These are phyloP conservation scores for Chlamydomonas urium DNA, from an alignment of 139 green algal genomes.

Conservation along the genomic window DNA sequence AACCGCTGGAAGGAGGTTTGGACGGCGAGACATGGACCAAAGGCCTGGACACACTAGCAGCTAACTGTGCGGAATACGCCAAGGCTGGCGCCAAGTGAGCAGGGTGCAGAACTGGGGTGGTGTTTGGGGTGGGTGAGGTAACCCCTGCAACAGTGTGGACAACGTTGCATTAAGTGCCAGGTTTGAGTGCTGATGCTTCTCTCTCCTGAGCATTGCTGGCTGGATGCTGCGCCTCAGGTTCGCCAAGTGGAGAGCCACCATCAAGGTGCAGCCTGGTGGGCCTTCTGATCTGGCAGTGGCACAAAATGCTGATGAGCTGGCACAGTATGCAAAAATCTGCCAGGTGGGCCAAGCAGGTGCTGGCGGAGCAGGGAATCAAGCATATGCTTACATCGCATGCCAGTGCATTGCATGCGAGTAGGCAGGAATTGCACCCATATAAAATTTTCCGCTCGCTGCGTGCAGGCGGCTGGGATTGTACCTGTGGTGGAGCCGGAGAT, in stretches of 20 bases:
- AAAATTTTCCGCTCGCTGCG: no score
- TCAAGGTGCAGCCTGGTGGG: slow-evolving; percentile 47
- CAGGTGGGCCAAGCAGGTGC: slow-evolving; percentile 47
- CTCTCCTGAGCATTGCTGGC: no score
- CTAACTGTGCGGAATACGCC: slow-evolving; percentile 61
- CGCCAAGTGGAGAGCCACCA: slow-evolving; percentile 91
- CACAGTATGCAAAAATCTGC: slow-evolving; percentile 83
- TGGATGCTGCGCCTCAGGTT: no score
- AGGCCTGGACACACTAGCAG: slow-evolving; percentile 75
- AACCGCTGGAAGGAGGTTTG: slow-evolving; percentile 51
- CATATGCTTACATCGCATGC: no score
- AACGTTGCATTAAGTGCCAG: neutral
- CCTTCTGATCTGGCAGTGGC: slow-evolving; percentile 66
- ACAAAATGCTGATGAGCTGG: slow-evolving; percentile 81
- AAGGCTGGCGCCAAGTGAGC: slow-evolving; percentile 28
- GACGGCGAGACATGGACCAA: slow-evolving; percentile 82
- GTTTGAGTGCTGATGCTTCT: neutral
- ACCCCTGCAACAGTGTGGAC: neutral
- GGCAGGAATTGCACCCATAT: no score
- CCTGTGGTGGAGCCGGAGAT: slow-evolving; percentile 97
- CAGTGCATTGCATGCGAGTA: no score
- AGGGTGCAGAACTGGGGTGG: no score
- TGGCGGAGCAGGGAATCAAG: neutral
- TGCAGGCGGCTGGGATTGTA: slow-evolving; percentile 73
- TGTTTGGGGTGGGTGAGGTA: no score